Base-by-base conservation (phyloP, 345 rosid genomes). In the Excoecaria agallocha region DNA sequence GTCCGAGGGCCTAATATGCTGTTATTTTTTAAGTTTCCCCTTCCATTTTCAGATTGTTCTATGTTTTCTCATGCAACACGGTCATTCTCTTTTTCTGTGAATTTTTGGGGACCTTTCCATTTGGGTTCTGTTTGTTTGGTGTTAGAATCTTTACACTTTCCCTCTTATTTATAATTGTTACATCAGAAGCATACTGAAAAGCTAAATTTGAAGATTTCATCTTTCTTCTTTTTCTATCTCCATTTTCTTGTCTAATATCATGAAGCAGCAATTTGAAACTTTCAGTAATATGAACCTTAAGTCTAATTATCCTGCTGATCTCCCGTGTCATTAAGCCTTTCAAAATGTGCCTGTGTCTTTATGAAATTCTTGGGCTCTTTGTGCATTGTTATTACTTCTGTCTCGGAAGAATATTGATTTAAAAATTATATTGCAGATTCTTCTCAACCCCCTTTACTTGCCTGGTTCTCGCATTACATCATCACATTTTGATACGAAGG, bases 391-490 rank as follows among this genome's bases (percentile, higher is more conserved):
- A 13, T 0, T 17, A 30, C 25, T 22, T 57, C 8, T 9, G 65
- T 55, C 56, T 35, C 59, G 4, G 12, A 0, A 38, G 4, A 46
- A 41, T 5, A 65, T 56, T 68, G 68, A 58, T 72, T 19, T 25
- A 3, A 13, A 30, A 4, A 45, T 25, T 55, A 30, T 61, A 2
- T 71, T 65, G 84, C 92, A 96, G 98, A 90, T 79, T 60, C 91
- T 93, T 86, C 93, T 90, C 60, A 96, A 96, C 79, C 99, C 97
- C 0, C 88, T 91, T 38, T 96, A 91, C 78, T 78, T 96, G 79
- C 98, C 97, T 0, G 97, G 99, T 65, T 93, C 98, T 75, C 91
- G 96, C 79, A 88, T 96, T 7, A 69, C 95, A 30, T 90, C 97
- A 16, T 82, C 98, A 24, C 96, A 93, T 87, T 96, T 96, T 22